Percentiles rank a stretch among this genome's conserved stretches.
These are phyloP conservation scores for Cyberlindnera bimundalis DNA, from an alignment of 805 yeast species.

Conservation along the genomic window DNA sequence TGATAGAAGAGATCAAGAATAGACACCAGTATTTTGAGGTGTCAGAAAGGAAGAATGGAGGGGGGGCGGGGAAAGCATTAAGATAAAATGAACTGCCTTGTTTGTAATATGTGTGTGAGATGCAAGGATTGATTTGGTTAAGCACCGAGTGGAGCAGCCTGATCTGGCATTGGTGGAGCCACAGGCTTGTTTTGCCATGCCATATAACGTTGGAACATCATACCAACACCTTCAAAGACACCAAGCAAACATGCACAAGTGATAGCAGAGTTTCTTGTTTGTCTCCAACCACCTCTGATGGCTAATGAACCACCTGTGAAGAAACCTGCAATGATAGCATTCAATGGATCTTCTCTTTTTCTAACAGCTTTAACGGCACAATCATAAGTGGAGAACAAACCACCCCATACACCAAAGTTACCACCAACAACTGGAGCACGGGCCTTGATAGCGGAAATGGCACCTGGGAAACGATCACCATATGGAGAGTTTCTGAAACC, in stretches of 20 bases:
- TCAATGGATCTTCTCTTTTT: conserved; percentile 98
- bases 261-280: conserved; percentile 92
- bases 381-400: conserved; percentile 91
- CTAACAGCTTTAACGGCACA: conserved; percentile 94
- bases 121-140: background rate
- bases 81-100: no score
- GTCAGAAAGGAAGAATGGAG: conserved; percentile 2
- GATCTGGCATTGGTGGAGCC: conserved; percentile 54
- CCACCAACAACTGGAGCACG: conserved; percentile 99
- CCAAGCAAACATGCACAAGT: conserved; percentile 97
- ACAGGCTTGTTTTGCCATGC: conserved; percentile 78
- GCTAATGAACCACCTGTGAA: conserved; percentile 98
- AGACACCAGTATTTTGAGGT: no score
- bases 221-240: conserved; percentile 96
- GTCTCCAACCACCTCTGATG: conserved; percentile 98
- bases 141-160: conserved; percentile 22
- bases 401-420: conserved; percentile 99
- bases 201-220: conserved; percentile 88
- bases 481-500: conserved; percentile 98
- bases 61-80: background rate
- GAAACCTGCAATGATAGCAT: conserved; percentile 96
- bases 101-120: background rate
- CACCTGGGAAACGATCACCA: conserved; percentile 92
- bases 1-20: no score
- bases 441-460: conserved; percentile 85